These are phyloP conservation scores for Ogataea methanolica DNA, from an alignment of 805 yeast species.

Conservation along the genomic window DNA sequence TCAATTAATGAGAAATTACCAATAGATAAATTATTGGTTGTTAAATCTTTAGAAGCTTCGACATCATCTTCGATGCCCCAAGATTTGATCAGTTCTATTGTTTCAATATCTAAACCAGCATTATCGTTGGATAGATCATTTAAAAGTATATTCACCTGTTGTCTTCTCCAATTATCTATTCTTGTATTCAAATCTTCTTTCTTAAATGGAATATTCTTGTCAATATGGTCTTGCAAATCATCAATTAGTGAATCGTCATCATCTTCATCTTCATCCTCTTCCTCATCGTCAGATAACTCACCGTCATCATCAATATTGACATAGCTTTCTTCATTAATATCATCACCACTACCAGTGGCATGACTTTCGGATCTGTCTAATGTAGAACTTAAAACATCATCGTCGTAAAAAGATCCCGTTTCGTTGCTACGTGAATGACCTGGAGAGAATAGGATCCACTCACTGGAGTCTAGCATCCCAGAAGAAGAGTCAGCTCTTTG, in stretches of 20 bases:
- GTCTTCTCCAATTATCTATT: conserved; percentile 29
- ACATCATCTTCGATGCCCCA: conserved; percentile 29
- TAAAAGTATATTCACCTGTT: conserved; percentile 22
- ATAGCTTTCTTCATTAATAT: conserved; percentile 12
- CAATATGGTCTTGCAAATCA: conserved; percentile 21
- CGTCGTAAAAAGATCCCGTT: conserved; percentile 8
- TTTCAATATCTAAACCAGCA: conserved; percentile 13
- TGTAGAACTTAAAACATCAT: conserved; percentile 24
- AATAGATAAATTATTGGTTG: neutral
- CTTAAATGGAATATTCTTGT: conserved; percentile 9
- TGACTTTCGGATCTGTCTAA: conserved; percentile 9
- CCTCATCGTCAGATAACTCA: conserved; percentile 11
- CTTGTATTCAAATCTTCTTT: conserved; percentile 24
- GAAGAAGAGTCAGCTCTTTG: neutral
- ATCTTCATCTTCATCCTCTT: conserved; percentile 17
- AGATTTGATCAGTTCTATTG: conserved; percentile 23
- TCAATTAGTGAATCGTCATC: conserved; percentile 28
- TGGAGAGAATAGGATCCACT: conserved; percentile 31
- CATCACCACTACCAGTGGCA: conserved; percentile 7
- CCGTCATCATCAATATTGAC: conserved; percentile 15
- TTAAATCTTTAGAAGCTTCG: neutral
- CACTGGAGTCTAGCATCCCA: conserved; percentile 19
- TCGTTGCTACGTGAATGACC: conserved; percentile 10
- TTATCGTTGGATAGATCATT: conserved; percentile 13
- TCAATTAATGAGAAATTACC: neutral